Base-by-base conservation (phyloP, 2,329 filamentous ascomycete species). In the Thelonectria olida region DNA sequence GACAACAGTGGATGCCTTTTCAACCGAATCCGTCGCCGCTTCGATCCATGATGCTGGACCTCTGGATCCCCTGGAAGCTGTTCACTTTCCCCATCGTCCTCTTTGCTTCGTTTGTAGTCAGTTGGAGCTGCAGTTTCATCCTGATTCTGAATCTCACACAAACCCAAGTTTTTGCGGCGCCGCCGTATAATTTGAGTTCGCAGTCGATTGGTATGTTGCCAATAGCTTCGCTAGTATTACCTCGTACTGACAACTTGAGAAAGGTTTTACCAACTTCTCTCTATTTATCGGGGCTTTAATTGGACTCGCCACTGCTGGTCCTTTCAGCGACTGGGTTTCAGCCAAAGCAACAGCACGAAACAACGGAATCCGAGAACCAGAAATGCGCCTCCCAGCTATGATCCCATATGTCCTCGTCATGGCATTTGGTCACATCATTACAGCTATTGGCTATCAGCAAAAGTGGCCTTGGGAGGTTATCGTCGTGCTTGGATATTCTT, bases 381-480 rank as follows among this genome's bases (percentile, higher is more conserved):
- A 83, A 69, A 82, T 83, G 80, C 73, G 82, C 15, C 72, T 84
- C 0, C 74, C 76, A 2, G 76, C 80, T n/a, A 70, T 84, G 62
- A 65, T 80, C 4, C 80, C 80, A 0, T 85, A 81, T 65, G 74
- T 80, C 58, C 52, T 79, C 41, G 72, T 81, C 68, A 81, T 80
- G 62, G 74, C 83, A 23, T 71, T 85, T 23, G 82, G 80, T 1
- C 75, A 79, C 20, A 74, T 83, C 13, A 71, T 85, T 12, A 79
- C 78, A 1, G 80, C 78, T 1, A 65, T 84, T 10, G 82, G 80
- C 25, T 84, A 84, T 65, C 76, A 83, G 61, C 72, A 73, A 5
- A 70, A 78, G 41, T 85, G 82, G 82, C 74, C 76, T 0, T 85
- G 83, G 83, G 74, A 76, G 28, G 76, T 77, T 5, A 81, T 84